Evolutionary conservation across 1,139 yeast genomes (phyloP).

Genomic region (Zygosaccharomyces sapae): DNA sequence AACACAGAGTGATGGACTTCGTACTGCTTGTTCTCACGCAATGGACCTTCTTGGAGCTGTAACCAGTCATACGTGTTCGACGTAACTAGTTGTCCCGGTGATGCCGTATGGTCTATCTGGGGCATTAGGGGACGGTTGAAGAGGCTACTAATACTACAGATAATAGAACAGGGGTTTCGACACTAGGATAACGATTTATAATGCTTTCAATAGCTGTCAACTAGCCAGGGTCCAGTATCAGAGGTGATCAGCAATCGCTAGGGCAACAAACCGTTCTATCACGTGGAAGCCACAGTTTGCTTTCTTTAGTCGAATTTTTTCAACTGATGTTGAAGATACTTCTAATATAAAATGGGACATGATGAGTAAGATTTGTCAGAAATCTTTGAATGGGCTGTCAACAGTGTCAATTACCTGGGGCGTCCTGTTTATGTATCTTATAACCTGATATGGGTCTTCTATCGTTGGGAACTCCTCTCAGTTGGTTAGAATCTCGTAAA

Average conservation of each 20-base stretch:
- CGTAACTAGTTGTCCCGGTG: slow-evolving; percentile 18
- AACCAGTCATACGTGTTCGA: slow-evolving; percentile 25
- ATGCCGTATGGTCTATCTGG: slow-evolving; percentile 15
- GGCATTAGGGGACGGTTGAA: not conserved
- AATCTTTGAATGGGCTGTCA: not conserved
- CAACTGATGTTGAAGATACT: not conserved
- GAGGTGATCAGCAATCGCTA: not conserved
- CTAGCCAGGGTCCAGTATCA: not conserved
- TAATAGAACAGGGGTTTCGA: not conserved
- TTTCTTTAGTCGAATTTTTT: slow-evolving; percentile 3
- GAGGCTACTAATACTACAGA: not conserved
- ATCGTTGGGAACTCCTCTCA: slow-evolving; percentile 85
- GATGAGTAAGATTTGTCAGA: not conserved
- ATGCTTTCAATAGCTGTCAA: not conserved
- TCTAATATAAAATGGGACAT: not conserved
- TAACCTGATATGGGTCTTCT: slow-evolving; percentile 38
- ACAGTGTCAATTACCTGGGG: not conserved
- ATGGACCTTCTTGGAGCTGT: slow-evolving; percentile 12
- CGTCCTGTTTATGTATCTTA: not conserved
- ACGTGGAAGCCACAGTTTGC: slow-evolving; percentile 7
- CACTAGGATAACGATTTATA: not conserved
- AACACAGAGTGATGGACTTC: slow-evolving; percentile 53
- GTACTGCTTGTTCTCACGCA: slow-evolving; percentile 16
- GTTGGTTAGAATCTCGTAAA: slow-evolving; percentile 74
- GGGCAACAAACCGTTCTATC: not conserved